phyloP scores from a whole-genome alignment of 2,329 filamentous ascomycete species.

The Trichoderma lentiforme region DNA sequence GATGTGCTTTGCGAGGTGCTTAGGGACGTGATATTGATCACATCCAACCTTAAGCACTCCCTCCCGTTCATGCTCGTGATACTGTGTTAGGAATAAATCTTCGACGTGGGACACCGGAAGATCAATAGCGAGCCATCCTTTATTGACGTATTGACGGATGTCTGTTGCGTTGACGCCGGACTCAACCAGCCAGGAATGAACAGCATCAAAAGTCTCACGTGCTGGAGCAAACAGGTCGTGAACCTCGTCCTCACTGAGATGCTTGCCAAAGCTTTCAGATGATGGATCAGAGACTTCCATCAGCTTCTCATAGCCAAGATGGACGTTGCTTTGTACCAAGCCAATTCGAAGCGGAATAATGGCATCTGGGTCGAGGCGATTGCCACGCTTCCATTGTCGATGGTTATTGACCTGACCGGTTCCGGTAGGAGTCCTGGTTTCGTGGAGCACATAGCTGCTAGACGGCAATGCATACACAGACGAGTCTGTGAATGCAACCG shows the following conservation, averaged over 20 bases:
- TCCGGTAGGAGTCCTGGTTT: conserved; percentile 10
- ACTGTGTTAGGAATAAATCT: conserved; percentile 16
- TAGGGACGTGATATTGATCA: conserved; percentile 40
- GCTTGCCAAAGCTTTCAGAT: conserved; percentile 43
- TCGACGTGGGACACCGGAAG: conserved; percentile 19
- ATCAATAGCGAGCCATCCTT: conserved; percentile 38
- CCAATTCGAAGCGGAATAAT: conserved; percentile 38
- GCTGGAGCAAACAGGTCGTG: conserved; percentile 41
- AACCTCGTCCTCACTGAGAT: conserved; percentile 43
- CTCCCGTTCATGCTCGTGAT: conserved; percentile 20
- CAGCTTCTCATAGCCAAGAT: conserved; percentile 41
- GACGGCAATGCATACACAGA: conserved; percentile 6
- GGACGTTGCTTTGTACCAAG: conserved; percentile 42
- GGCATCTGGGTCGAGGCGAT: conserved; percentile 9
- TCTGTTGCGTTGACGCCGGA: conserved; percentile 48
- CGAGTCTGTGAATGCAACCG: neutral
- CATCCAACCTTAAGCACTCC: conserved; percentile 25
- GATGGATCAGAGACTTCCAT: conserved; percentile 42
- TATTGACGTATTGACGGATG: conserved; percentile 47
- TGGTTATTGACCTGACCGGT: neutral
- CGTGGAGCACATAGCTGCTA: conserved; percentile 19
- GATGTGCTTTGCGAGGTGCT: conserved; percentile 38
- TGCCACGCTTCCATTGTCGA: conserved; percentile 15
- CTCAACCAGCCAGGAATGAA: conserved; percentile 49
- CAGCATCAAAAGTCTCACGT: conserved; percentile 44